These are phyloP conservation scores for Dactylonectria macrodidyma DNA, from an alignment of 2,329 filamentous ascomycete genomes.

Conservation along the genomic window DNA sequence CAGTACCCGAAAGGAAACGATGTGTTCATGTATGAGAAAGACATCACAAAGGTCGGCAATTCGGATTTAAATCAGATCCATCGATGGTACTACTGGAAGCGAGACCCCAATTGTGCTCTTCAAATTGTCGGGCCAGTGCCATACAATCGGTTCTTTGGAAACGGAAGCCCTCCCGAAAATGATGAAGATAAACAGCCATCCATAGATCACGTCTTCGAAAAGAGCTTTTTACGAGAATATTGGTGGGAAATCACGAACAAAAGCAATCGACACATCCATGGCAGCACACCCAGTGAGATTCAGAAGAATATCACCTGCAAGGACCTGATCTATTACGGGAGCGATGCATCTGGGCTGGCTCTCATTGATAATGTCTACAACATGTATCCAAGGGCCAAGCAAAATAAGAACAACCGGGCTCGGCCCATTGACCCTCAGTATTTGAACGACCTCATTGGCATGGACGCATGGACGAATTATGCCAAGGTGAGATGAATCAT, in stretches of 20 bases:
- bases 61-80: too few relatives aligned
- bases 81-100: too few relatives aligned
- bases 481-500: too few relatives aligned
- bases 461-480: background rate
- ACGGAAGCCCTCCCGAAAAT: background rate
- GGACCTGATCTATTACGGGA: background rate
- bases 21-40: too few relatives aligned
- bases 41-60: too few relatives aligned
- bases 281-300: background rate
- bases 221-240: conserved; percentile 31
- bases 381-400: background rate
- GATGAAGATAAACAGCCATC: background rate
- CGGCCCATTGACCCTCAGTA: background rate
- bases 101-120: too few relatives aligned
- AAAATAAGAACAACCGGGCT: background rate
- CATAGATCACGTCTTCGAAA: conserved; percentile 34
- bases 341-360: background rate
- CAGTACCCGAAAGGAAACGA: background rate
- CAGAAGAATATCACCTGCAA: background rate
- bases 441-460: background rate
- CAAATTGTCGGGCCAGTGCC: too few relatives aligned
- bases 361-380: background rate
- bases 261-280: background rate
- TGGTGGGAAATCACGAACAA: conserved; percentile 5
- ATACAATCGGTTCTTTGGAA: too few relatives aligned